Evolutionary conservation across 768 basidiomycete species (phyloP), one percentile per base, ranked within the genome.

Genomic region (Psilocybe cyanescens): DNA sequence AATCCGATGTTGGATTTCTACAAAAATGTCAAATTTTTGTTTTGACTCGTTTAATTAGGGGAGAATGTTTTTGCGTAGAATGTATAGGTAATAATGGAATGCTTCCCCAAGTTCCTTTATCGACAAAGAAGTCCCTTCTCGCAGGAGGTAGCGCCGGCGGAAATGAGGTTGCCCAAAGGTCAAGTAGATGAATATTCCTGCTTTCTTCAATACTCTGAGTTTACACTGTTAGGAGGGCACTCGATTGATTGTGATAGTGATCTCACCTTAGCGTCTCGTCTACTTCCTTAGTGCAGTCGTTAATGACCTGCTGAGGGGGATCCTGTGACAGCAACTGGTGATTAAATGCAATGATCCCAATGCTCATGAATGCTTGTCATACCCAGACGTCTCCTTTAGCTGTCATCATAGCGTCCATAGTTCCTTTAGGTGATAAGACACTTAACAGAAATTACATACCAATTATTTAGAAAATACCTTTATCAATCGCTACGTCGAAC

Each of bases 161-260:
- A 95, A 95, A 71, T 95, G 94, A 0, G 94, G 94, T 70, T 95
- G 94, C 3, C 93, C 94, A 65, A 95, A 94, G 4, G 93, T 95
- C 60, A 95, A 74, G 71, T 94, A 94, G 49, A 95, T 73, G 73
- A 94, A 92, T 2, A 78, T 64, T 0, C 90, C 89, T 1, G 75
- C 70, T 62, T 78, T 81, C n/a, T 82, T 81, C 17, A 94, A 81
- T 7, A 92, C 85, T 65, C 91, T 92, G 63, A 29, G 24, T 6
- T 17, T 52, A 50, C 16, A 19, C 6, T 35, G 11, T 35, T 3
- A 35, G 33, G 7, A 6, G 6, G 33, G 11, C 33, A 35, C 33
- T 7, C 7, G 11, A 35, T 35, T 35, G 6, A 35, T 35, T 41
- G 14, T 50, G 35, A 16, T 39, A 24, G 12, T 16, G 35, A 30